Evolutionary conservation across 805 yeast species (phyloP), one percentile per base, ranked within the genome.

Genomic region (Candida railenensis): DNA sequence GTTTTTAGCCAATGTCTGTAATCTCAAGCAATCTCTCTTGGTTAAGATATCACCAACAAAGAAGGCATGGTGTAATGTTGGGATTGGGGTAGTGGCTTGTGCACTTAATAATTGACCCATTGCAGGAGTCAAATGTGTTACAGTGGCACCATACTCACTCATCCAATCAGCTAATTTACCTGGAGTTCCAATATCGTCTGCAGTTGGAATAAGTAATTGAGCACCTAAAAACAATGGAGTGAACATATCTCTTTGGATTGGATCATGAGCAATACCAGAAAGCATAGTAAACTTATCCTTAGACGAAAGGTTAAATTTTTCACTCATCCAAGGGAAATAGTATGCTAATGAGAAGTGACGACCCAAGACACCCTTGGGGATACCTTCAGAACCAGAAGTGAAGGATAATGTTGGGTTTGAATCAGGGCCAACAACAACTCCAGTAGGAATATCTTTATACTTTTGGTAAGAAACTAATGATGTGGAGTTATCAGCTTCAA

Each of bases 231-330:
- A 94, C 52, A 94, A 77, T 19, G 99, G 99, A 5, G 99, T 94
- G 67, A 94, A 94, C 87, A 94, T 94, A 68, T 94, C 99, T 75
- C 99, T 86, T 74, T 94, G 99, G 52, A 94, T 92, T 11, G 99
- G 99, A 68, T 94, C 99, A 65, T 94, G 99, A 0, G 99, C 99
- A 65, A 94, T 94, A 60, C 99, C 99, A 7, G 96, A 87, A 50
- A 94, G 78, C 99, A 94, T 94, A 18, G 99, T 94, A 73, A 94
- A 94, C 60, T 76, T 86, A 66, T 95, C 99, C 32, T 82, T 77
- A 45, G 79, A 85, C 37, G 87, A 77, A 34, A 94, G 77, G 30
- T 83, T 81, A 59, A 94, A 94, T 39, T 85, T 80, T 65, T 88
- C 68, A 16, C 97, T 77, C 99, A 94, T 94, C 99, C 99, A 94